phyloP scores from a whole-genome alignment of 23 red algal species.

The Cyanidium caldarium region DNA sequence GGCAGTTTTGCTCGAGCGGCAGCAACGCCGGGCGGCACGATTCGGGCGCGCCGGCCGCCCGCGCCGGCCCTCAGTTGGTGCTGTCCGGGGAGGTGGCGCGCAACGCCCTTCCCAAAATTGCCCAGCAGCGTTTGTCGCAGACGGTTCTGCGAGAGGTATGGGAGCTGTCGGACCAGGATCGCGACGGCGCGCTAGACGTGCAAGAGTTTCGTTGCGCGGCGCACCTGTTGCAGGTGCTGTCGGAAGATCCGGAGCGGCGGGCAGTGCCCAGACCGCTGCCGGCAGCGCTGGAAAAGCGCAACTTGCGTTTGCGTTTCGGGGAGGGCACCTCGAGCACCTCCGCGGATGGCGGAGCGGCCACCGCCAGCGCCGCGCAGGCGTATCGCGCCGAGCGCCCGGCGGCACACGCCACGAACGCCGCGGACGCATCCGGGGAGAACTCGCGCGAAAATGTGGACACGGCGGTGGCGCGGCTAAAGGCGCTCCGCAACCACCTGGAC shows the following conservation, averaged over 20 bases:
- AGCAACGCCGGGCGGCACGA: background rate
- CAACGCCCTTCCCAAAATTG: constrained; percentile 42
- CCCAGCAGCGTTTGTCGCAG: constrained; percentile 19
- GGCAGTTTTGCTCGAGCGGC: background rate
- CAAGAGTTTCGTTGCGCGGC: constrained; percentile 66
- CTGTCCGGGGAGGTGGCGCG: constrained; percentile 21
- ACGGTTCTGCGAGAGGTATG: constrained; percentile 55
- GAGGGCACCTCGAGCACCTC: background rate
- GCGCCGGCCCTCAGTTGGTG: constrained; percentile 28
- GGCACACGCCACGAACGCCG: background rate
- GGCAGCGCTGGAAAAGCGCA: constrained; percentile 5
- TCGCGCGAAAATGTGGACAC: background rate
- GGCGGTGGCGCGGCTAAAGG: background rate
- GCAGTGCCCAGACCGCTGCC: constrained; percentile 24
- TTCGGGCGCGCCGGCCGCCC: constrained; percentile 14
- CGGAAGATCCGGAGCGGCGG: background rate
- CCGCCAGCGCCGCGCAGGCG: background rate
- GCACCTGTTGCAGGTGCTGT: constrained; percentile 52
- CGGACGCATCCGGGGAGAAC: background rate
- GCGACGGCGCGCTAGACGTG: constrained; percentile 62
- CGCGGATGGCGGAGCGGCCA: background rate
- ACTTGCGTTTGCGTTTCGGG: background rate
- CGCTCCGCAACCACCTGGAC: background rate
- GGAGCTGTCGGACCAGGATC: constrained; percentile 61
- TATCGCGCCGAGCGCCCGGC: background rate